These are phyloP conservation scores for Craterostigma plantagineum DNA, from an alignment of 257 asterid genomes.

Conservation along the genomic window DNA sequence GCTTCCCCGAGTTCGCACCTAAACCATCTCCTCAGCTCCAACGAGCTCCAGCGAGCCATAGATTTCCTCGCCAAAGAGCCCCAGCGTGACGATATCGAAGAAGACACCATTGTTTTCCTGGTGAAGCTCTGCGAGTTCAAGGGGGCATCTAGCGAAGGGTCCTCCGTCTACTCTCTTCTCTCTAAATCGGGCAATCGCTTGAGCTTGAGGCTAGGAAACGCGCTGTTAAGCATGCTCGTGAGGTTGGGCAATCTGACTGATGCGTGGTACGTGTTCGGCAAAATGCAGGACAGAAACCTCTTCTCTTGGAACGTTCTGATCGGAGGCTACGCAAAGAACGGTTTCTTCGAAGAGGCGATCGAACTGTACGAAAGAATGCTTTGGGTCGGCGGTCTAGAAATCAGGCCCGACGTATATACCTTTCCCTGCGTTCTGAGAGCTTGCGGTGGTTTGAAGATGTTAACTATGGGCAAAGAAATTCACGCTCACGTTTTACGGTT, in stretches of 20 bases:
- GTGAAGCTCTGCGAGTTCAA: constrained; percentile 66
- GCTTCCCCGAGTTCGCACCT: constrained; percentile 54
- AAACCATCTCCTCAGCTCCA: constrained; percentile 41
- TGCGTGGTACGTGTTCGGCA: constrained; percentile 95
- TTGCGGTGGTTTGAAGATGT: constrained; percentile 65
- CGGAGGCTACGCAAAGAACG: constrained; percentile 88
- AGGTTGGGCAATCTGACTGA: constrained; percentile 55
- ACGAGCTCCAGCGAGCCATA: constrained; percentile 48
- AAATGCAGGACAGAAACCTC: constrained; percentile 72
- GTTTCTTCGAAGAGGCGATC: constrained; percentile 77
- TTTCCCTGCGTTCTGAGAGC: constrained; percentile 89
- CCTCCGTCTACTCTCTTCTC: constrained; percentile 36
- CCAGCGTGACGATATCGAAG: constrained; percentile 37
- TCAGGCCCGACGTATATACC: constrained; percentile 73
- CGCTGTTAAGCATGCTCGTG: constrained; percentile 79
- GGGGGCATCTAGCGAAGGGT: constrained; percentile 56
- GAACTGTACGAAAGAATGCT: constrained; percentile 76
- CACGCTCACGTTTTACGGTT: constrained; percentile 64
- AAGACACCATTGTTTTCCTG: constrained; percentile 49
- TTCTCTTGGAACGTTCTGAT: constrained; percentile 89
- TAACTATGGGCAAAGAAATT: constrained; percentile 50
- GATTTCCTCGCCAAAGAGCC: constrained; percentile 26
- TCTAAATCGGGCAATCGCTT: constrained; percentile 24
- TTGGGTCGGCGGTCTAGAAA: constrained; percentile 65
- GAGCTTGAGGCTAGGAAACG: constrained; percentile 67